Evolutionary conservation across 495 filamentous ascomycete species (phyloP), one percentile per base, ranked within the genome.

Genomic region (Penicillium verhagenii): DNA sequence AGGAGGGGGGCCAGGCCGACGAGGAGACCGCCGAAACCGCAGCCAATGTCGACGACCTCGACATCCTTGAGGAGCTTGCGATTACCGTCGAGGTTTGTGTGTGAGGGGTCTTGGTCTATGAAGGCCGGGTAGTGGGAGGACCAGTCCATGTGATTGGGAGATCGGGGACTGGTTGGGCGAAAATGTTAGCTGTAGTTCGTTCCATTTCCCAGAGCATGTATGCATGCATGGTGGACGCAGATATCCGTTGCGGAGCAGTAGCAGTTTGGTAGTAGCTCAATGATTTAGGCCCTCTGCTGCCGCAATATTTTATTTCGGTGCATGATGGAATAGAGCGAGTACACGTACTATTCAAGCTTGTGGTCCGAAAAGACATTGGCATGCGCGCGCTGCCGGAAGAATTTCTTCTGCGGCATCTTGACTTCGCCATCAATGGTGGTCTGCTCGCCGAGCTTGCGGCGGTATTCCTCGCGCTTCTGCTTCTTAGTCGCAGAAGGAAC

Each of bases 281-380:
- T 14, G 10, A n/a, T n/a, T 35, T 35, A 14, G 3, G 13, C 31
- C 13, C 2, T 11, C 2, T n/a, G 13, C 11, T 35, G 31, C 3
- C 31, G 1, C 11, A 4, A 4, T 5, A 5, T 1, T n/a, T 35
- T 0, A 3, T 35, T 2, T 8, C 28, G 4, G 11, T 23, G 39
- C n/a, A 50, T 26, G 21, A 23, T 6, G n/a, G 9, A 47, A 33
- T 48, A 18, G 42, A 47, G 16, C 8, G n/a, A n/a, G 18, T 8
- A 33, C 6, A 74, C 82, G 65, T 81, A 96, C 94, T 98, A 97
- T 54, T 75, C 79, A 66, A 98, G 78, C 13, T 80, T 68, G 72
- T 97, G 94, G 64, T 98, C 94, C 0, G 92, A 96, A 72, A 98
- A 97, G 9, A 91, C 91, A 77, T 98, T 98, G 43, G 94, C 95